Evolutionary conservation across 495 filamentous ascomycete species (phyloP), one percentile per base, ranked within the genome.

Genomic region (Chaetomium tenue): DNA sequence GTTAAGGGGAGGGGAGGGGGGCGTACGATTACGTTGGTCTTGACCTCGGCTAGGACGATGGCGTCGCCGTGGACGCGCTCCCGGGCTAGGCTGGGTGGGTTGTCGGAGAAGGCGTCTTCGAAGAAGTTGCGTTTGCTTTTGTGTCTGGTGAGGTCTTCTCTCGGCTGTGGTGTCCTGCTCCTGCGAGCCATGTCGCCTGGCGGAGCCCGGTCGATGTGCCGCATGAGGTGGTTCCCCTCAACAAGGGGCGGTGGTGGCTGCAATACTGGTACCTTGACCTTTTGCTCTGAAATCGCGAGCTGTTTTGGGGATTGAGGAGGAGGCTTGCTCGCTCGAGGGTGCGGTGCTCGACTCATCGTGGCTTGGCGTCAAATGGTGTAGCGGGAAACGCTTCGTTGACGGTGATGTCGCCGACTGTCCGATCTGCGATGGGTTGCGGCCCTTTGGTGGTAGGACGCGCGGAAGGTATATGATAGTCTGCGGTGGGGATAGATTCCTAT

Each of bases 11-110:
- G 33, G 5, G 33, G 33, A 37, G 33, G 33, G 33, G 33, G 33
- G 77, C 87, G 68, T 80, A 93, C 91, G 72, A 88, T 89, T 42
- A 86, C 84, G 72, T 94, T 97, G n/a, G 91, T 91, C 70, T 86
- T 88, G 37, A 98, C 74, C 72, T 97, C 91, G 42, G 88, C 90
- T 61, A 90, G 82, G 60, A 97, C 83, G 58, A 89, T 79, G 20
- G 90, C 87, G 64, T 92, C 84, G 64, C 83, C 85, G 18, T 75
- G 73, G 23, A 91, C 76, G 33, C 84, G 81, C 51, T 89, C 84
- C 62, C 79, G 79, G 12, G 84, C 81, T 12, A 83, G 68, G 58
- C 72, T 74, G 25, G 59, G 65, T n/a, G 76, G 67, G 46, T 71
- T 72, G 0, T 68, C 56, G 18, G 72, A 71, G 60, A 87, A 83